Evolutionary conservation across 163 green algal species (phyloP), one percentile per base, ranked within the genome.

Genomic region (Scenedesmus sp.): DNA sequence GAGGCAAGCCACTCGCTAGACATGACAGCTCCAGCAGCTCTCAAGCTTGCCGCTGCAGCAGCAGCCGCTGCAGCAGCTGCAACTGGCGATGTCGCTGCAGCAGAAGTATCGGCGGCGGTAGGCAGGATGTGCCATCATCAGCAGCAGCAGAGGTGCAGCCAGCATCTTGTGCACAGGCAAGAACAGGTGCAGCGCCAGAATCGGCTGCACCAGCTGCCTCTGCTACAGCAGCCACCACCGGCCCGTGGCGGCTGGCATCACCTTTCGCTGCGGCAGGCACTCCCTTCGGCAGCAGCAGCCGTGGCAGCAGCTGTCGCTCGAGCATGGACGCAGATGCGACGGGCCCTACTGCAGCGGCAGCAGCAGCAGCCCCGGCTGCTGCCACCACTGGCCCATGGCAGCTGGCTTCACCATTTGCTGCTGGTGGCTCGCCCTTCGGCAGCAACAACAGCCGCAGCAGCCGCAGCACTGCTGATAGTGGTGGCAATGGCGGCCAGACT

Each of bases 371-470:
- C 44, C 13, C 65, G 56, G 59, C 59, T n/a, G 40, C 40, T 46
- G 84, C 42, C 26, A 82, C 37, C 1, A 89, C 84, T 22, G 84
- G 59, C 33, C 84, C 84, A 13, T 89, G 84, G 84, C 68, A 82
- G 59, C 84, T 89, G 24, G 68, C 53, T n/a, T 89, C 84, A 24
- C 84, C 84, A 9, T 89, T 89, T 82, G 59, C 65, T 89, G 84
- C 65, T 81, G 83, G 24, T 15, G 20, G 37, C 26, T 44, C 84
- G 6, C 56, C 84, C 7, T 89, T 89, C 43, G 65, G 79, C n/a
- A 37, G n/a, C 44, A 20, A 85, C 10, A 53, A 40, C 40, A 37
- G 40, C 43, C 40, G 43, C 43, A 53, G 79, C 40, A 37, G 40
- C 43, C 40, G 43, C 43, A 59, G 79, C 44, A 59, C 78, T 61